Percentiles rank a stretch among this genome's conserved stretches.
Conservation (phyloP, 257 asterid species). For the Solanum corneliomulleri region DNA sequence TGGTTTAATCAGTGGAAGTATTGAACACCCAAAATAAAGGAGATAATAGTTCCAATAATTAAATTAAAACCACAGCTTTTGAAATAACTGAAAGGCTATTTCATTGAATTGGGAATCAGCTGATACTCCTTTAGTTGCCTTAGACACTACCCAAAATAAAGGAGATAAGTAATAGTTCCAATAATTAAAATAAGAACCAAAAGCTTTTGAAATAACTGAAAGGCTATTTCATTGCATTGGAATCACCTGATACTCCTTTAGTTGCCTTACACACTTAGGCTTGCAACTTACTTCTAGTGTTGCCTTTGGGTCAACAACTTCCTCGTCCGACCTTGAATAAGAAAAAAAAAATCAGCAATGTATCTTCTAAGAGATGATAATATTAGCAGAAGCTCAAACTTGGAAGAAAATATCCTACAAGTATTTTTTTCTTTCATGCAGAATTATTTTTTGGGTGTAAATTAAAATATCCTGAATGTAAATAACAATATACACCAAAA, state of each 20-base stretch:
- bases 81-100: not conserved
- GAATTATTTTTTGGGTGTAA: not conserved
- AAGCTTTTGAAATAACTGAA: not conserved
- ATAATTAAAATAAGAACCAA: no score
- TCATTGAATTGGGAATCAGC: conserved; percentile 10
- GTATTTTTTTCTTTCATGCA: not conserved
- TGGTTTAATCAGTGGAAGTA: not conserved
- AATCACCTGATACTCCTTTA: conserved; percentile 46
- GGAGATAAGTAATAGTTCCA: no score
- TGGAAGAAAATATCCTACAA: not conserved
- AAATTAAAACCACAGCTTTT: not conserved
- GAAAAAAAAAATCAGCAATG: not conserved
- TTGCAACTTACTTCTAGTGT: conserved; percentile 52
- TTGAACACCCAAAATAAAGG: not conserved
- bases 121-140: conserved; percentile 42
- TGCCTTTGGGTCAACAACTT: conserved; percentile 50
- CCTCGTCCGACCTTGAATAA: conserved; percentile 48
- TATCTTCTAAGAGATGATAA: not conserved
- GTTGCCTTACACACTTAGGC: conserved; percentile 51
- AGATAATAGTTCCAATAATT: not conserved
- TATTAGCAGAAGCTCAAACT: not conserved
- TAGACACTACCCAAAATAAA: conserved; percentile 15
- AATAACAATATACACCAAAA: not conserved
- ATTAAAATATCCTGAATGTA: not conserved
- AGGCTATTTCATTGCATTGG: not conserved